Percentiles rank a stretch among this genome's conserved stretches.
phyloP scores from a whole-genome alignment of 139 green algal genomes.

The Eudorina sp. region DNA sequence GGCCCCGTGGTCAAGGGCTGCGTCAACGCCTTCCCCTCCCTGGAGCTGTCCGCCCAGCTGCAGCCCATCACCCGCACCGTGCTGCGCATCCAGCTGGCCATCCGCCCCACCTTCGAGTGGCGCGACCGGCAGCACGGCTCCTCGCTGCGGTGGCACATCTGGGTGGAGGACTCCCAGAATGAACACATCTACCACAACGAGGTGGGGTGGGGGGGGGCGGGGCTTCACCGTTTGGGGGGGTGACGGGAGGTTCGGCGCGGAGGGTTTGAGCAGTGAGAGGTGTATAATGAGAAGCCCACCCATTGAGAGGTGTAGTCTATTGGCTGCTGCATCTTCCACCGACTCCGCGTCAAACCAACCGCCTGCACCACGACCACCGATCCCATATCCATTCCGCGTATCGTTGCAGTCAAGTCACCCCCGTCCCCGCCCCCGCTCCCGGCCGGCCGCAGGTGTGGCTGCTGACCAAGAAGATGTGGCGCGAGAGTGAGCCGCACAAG shows the following conservation, averaged over 20 bases:
- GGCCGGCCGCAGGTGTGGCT: conserved; percentile 79
- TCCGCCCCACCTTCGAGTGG: conserved; percentile 88
- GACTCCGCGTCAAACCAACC: too few relatives aligned
- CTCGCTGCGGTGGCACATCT: conserved; percentile 81
- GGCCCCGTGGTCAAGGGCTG: conserved; percentile 53
- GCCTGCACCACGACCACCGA: too few relatives aligned
- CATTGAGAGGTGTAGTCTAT: too few relatives aligned
- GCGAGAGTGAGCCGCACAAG: conserved; percentile 71
- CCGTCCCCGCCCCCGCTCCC: conserved; percentile 59
- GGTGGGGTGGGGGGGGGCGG: neutral
- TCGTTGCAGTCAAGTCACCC: too few relatives aligned
- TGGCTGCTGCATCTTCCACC: too few relatives aligned
- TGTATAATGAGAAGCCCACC: neutral
- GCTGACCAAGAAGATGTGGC: conserved; percentile 90
- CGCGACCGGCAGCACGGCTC: conserved; percentile 64
- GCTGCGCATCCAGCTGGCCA: conserved; percentile 85
- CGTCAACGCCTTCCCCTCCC: conserved; percentile 82
- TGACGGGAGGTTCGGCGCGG: too few relatives aligned
- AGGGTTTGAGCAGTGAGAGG: too few relatives aligned
- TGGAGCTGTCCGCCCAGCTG: conserved; percentile 85
- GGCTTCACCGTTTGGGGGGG: conserved; percentile 8
- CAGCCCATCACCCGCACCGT: conserved; percentile 97
- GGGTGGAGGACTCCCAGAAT: conserved; percentile 94
- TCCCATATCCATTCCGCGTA: too few relatives aligned
- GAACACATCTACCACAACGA: conserved; percentile 96